Evolutionary conservation across 2,329 filamentous ascomycete genomes (phyloP), one percentile per base, ranked within the genome.

Genomic region (Fusarium pininemorale): DNA sequence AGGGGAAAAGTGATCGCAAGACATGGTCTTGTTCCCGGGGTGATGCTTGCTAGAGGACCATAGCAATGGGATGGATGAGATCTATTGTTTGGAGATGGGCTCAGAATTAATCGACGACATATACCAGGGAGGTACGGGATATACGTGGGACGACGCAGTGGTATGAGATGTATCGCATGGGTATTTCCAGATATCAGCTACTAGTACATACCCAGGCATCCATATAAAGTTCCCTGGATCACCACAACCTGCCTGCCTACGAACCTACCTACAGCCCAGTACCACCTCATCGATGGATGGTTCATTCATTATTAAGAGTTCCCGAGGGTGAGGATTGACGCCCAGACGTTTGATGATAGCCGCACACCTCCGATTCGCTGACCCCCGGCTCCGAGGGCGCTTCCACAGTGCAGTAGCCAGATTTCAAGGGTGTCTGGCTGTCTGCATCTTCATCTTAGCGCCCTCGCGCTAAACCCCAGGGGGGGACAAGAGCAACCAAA

Each of bases 31-130:
- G 53, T 55, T 68, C 37, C 70, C 48, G 57, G 72, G 74, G 66
- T 76, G 53, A 76, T 77, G 74, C 74, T 70, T 73, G 74, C 65
- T 63, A 58, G 59, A 50, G 66, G 69, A 73, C 75, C 75, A 68
- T 53, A 70, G 70, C 70, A 66, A 70, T 64, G 70, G 67, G 75
- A 74, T 66, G 64, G 41, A 45, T 60, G 54, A 72, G 69, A 65
- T 72, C 53, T 51, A 28, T 45, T 61, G 37, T 42, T 68, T 54
- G 44, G 42, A 39, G 41, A 32, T 24, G 37, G 42, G 42, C 39
- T 45, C 44, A 62, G 32, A 64, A 60, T 54, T 54, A 64, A 58
- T 37, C 39, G 39, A 48, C 22, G 26, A 45, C 20, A 26, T 35
- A 53, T 70, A 70, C 60, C 41, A 47, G 55, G 41, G 32, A 35